Percentiles rank a stretch among this genome's conserved stretches.
phyloP scores from a whole-genome alignment of 345 rosid species.

The Brassica nigra region DNA sequence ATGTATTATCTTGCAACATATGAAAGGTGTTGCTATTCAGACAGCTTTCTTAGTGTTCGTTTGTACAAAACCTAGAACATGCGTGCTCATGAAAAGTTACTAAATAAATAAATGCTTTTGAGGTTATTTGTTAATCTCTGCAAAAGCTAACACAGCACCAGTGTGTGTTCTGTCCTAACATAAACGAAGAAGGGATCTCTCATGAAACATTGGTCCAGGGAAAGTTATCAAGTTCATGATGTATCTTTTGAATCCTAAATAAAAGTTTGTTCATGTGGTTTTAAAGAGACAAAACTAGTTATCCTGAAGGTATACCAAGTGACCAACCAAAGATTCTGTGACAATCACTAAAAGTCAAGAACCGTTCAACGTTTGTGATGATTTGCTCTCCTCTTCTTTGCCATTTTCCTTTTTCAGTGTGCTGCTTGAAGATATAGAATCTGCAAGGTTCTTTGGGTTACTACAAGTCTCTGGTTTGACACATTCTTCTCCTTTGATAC shows the following conservation, averaged over 20 bases:
- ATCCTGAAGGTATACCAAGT: constrained; percentile 12
- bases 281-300: constrained; percentile 14
- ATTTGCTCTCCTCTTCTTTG: constrained; percentile 32
- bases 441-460: constrained; percentile 13
- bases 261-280: constrained; percentile 9
- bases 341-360: constrained; percentile 25
- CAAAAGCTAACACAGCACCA: constrained; percentile 6
- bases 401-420: background rate
- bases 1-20: background rate
- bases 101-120: background rate
- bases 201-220: constrained; percentile 17
- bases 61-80: constrained; percentile 13
- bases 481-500: constrained; percentile 32
- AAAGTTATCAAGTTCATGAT: constrained; percentile 13
- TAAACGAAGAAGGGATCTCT: constrained; percentile 23
- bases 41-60: background rate
- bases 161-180: constrained; percentile 6
- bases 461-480: constrained; percentile 21
- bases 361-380: constrained; percentile 14
- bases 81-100: background rate
- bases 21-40: background rate
- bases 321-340: constrained; percentile 32
- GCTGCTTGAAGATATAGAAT: constrained; percentile 23
- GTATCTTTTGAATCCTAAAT: constrained; percentile 26
- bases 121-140: background rate